Conservation (phyloP, 2,329 filamentous ascomycete species). For the Ophiostoma himal-ulmi region DNA sequence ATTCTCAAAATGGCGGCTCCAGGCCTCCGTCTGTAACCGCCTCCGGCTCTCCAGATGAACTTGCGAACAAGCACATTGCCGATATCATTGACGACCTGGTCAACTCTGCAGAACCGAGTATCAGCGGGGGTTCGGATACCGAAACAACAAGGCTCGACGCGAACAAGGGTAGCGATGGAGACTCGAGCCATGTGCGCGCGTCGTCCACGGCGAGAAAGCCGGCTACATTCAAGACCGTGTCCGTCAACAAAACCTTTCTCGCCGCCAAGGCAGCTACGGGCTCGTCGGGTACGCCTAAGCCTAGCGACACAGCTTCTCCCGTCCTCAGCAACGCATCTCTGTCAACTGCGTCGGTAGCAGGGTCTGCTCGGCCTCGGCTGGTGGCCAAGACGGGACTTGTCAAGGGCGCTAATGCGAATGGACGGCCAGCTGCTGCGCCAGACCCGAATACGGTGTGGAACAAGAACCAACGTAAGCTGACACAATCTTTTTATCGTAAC, state of each 20-base stretch:
- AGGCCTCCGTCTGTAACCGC: constrained; percentile 38
- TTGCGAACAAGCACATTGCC: constrained; percentile 53
- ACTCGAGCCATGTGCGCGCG: constrained; percentile 54
- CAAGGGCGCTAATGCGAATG: constrained; percentile 47
- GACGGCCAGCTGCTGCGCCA: constrained; percentile 56
- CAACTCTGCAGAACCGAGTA: constrained; percentile 60
- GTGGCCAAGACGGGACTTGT: constrained; percentile 67
- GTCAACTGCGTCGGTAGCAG: constrained; percentile 42
- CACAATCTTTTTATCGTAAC: neutral
- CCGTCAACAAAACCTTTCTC: constrained; percentile 77
- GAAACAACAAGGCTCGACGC: constrained; percentile 59
- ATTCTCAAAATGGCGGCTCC: constrained; percentile 44
- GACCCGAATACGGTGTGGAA: constrained; percentile 79
- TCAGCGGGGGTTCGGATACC: constrained; percentile 70
- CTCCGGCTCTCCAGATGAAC: constrained; percentile 41
- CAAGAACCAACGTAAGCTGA: constrained; percentile 69
- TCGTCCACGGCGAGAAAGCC: constrained; percentile 65
- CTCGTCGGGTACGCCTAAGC: constrained; percentile 41
- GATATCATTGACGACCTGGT: constrained; percentile 53
- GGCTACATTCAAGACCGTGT: constrained; percentile 75
- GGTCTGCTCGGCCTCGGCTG: constrained; percentile 58
- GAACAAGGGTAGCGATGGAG: constrained; percentile 50
- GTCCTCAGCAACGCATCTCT: constrained; percentile 40
- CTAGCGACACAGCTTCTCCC: constrained; percentile 45
- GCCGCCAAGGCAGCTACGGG: constrained; percentile 59